Conservation (phyloP, 164 flowering plant species). For the Piper longum region DNA sequence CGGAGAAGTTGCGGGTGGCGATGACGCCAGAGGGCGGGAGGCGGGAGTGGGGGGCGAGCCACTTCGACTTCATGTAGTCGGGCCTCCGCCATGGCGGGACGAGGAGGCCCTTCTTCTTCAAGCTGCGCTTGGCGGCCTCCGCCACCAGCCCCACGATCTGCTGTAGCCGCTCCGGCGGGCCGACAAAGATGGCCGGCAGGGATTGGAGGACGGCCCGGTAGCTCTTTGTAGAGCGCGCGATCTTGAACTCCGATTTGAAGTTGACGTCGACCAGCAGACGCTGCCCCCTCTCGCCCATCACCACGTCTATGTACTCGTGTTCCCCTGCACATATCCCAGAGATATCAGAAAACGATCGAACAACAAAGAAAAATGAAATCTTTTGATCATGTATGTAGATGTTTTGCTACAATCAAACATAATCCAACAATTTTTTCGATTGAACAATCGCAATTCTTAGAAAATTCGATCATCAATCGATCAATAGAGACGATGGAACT, state of each 20-base stretch:
- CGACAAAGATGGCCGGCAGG: conserved; percentile 66
- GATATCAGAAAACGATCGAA: too few relatives aligned
- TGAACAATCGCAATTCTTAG: neutral
- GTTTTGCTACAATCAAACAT: neutral
- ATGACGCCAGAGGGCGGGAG: conserved; percentile 1
- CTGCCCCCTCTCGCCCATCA: conserved; percentile 27
- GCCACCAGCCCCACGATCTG: conserved; percentile 51
- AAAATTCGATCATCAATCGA: neutral
- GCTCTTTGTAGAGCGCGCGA: conserved; percentile 61
- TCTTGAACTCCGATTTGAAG: conserved; percentile 83
- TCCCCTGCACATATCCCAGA: conserved; percentile 37
- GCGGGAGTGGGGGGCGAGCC: conserved; percentile 45
- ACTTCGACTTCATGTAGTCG: conserved; percentile 62
- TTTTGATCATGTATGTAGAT: too few relatives aligned
- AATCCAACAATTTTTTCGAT: neutral
- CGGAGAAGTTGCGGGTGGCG: conserved; percentile 10
- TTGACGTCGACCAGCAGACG: conserved; percentile 69
- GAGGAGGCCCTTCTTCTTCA: conserved; percentile 85
- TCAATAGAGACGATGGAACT: neutral
- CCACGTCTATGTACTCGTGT: conserved; percentile 75
- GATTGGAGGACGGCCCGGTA: conserved; percentile 55
- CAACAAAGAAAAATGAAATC: too few relatives aligned
- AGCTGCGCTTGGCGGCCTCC: conserved; percentile 69
- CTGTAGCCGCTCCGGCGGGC: conserved; percentile 62
- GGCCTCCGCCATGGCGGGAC: conserved; percentile 80